Percentiles rank a stretch among this genome's conserved stretches.
These are phyloP conservation scores for Hypericum perforatum DNA, from an alignment of 345 rosid species.

Conservation along the genomic window DNA sequence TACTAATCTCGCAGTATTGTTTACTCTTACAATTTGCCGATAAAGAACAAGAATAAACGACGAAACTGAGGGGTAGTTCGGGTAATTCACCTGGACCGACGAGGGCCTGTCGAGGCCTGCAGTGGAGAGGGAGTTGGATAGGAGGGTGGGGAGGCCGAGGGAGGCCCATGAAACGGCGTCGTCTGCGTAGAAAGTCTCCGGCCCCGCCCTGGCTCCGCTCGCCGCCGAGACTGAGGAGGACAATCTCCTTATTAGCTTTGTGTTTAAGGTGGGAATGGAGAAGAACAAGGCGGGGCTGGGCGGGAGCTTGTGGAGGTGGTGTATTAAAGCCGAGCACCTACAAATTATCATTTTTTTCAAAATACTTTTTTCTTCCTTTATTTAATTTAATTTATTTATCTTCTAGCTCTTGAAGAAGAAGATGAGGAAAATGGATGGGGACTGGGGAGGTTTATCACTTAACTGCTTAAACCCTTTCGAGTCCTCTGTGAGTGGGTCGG, in stretches of 20 bases:
- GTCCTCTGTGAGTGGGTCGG: too few relatives aligned
- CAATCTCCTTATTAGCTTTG: background rate
- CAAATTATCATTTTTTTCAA: too few relatives aligned
- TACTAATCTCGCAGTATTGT: too few relatives aligned
- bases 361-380: too few relatives aligned
- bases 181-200: slow-evolving; percentile 54
- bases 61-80: background rate
- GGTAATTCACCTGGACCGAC: slow-evolving; percentile 51
- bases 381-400: too few relatives aligned
- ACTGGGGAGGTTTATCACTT: too few relatives aligned
- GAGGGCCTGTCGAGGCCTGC: slow-evolving; percentile 77
- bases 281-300: background rate
- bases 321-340: background rate
- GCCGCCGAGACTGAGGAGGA: background rate
- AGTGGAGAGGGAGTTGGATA: slow-evolving; percentile 47
- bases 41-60: background rate
- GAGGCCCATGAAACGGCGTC: slow-evolving; percentile 63
- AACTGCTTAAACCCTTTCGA: too few relatives aligned
- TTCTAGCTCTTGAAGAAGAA: too few relatives aligned
- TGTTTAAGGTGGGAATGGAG: background rate
- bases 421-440: too few relatives aligned
- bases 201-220: too few relatives aligned
- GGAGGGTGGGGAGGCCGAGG: slow-evolving; percentile 59
- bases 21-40: too few relatives aligned
- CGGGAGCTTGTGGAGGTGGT: slow-evolving; percentile 1